A percentile compares a stretch with the other conserved stretches of the same genome.
Evolutionary conservation across 2,329 filamentous ascomycete genomes (phyloP).

Genomic region (Scedosporium boydii): DNA sequence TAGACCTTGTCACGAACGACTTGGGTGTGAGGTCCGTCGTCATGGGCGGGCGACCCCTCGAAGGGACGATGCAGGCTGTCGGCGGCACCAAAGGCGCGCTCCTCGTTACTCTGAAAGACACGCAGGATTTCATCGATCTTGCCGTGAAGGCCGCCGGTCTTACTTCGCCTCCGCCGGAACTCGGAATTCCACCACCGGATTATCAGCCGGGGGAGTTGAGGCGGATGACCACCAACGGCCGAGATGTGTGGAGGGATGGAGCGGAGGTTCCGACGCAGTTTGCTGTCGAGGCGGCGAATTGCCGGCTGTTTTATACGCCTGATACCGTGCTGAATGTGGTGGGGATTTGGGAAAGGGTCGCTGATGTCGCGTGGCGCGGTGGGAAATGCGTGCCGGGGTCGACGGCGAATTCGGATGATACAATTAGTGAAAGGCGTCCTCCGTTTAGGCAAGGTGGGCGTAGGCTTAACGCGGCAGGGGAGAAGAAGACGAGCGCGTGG

Average conservation of each 20-base stretch:
- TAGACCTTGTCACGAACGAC: not conserved
- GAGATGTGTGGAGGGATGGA: slow-evolving; percentile 7
- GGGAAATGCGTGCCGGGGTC: slow-evolving; percentile 27
- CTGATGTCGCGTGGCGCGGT: slow-evolving; percentile 27
- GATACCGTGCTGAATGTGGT: slow-evolving; percentile 40
- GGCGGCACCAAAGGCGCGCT: slow-evolving; percentile 45
- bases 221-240: not conserved
- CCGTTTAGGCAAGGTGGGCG: not conserved
- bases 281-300: slow-evolving; percentile 49
- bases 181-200: too few species aligned
- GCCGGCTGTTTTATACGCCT: slow-evolving; percentile 48
- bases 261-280: slow-evolving; percentile 43
- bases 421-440: not conserved
- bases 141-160: too few species aligned
- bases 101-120: too few species aligned
- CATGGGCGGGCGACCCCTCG: slow-evolving; percentile 49
- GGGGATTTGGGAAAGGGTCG: slow-evolving; percentile 39
- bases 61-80: slow-evolving; percentile 49
- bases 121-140: too few species aligned
- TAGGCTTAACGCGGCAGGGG: not conserved
- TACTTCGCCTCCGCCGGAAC: too few species aligned
- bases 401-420: not conserved
- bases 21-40: slow-evolving; percentile 23
- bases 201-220: not conserved
- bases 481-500: too few species aligned